These are phyloP conservation scores for Lactifluus echinatus DNA, from an alignment of 768 basidiomycete species.

Conservation along the genomic window DNA sequence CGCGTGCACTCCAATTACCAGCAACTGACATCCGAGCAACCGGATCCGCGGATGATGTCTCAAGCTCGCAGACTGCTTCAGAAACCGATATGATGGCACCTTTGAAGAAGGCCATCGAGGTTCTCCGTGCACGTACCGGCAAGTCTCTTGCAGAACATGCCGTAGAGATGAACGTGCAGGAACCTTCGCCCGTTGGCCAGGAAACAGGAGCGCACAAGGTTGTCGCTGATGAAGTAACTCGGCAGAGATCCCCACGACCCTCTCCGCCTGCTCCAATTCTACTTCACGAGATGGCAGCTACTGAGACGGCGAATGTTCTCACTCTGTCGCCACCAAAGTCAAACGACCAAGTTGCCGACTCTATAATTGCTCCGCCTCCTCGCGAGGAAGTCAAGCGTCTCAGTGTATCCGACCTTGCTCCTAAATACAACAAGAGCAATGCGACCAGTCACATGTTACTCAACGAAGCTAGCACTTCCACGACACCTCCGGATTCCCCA, in stretches of 20 bases:
- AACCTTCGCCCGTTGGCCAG: neutral
- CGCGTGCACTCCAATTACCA: neutral
- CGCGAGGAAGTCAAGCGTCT: slow-evolving; percentile 32
- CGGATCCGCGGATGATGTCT: slow-evolving; percentile 7
- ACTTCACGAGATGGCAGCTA: neutral
- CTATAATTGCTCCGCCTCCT: neutral
- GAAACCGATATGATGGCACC: slow-evolving; percentile 50
- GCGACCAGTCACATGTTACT: slow-evolving; percentile 20
- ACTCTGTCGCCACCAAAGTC: neutral
- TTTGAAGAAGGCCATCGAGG: slow-evolving; percentile 66
- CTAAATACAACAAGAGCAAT: slow-evolving; percentile 30
- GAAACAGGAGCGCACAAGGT: slow-evolving; percentile 33
- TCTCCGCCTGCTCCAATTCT: slow-evolving; percentile 5
- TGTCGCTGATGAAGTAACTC: slow-evolving; percentile 46
- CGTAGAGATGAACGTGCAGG: neutral
- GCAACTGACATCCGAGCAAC: neutral
- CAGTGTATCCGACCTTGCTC: slow-evolving; percentile 54
- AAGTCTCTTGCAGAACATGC: slow-evolving; percentile 52
- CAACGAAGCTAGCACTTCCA: slow-evolving; percentile 12
- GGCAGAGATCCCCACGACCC: neutral
- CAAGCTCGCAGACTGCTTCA: neutral
- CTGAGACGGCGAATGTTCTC: neutral
- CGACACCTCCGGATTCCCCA: slow-evolving; percentile 22
- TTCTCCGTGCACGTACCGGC: slow-evolving; percentile 48
- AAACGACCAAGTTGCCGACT: neutral